These are phyloP conservation scores for Neonectria sp. DNA, from an alignment of 2,329 filamentous ascomycete species.

Conservation along the genomic window DNA sequence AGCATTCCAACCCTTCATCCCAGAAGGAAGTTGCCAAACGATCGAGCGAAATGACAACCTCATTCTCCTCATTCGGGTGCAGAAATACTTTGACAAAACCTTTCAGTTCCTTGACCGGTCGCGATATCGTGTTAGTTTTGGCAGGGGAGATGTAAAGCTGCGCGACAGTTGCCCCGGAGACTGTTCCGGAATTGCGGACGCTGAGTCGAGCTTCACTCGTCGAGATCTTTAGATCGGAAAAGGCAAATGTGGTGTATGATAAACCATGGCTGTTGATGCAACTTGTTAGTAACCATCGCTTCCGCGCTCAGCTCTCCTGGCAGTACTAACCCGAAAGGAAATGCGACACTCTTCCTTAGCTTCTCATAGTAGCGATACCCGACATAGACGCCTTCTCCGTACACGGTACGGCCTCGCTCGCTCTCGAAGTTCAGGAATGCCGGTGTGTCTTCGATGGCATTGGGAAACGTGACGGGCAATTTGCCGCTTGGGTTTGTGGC, in stretches of 20 bases:
- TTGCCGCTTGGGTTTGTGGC: slow-evolving; percentile 18
- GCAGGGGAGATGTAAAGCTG: slow-evolving; percentile 24
- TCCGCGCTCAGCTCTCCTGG: no score
- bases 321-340: slow-evolving; percentile 26
- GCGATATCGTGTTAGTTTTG: slow-evolving; percentile 7
- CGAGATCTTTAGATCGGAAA: slow-evolving; percentile 5
- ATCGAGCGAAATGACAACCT: slow-evolving; percentile 6
- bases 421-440: slow-evolving; percentile 27
- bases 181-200: slow-evolving; percentile 7
- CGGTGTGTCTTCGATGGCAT: slow-evolving; percentile 23
- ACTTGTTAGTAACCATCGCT: no score
- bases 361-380: slow-evolving; percentile 30
- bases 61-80: neutral
- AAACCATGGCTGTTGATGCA: slow-evolving; percentile 10
- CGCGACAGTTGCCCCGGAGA: slow-evolving; percentile 6
- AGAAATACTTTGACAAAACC: slow-evolving; percentile 23
- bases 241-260: slow-evolving; percentile 17
- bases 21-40: slow-evolving; percentile 16
- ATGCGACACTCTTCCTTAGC: neutral
- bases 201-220: neutral
- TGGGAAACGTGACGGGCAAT: slow-evolving; percentile 26
- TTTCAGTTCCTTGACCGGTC: slow-evolving; percentile 21
- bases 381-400: slow-evolving; percentile 29
- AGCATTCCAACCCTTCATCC: slow-evolving; percentile 17
- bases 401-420: slow-evolving; percentile 17